Base-by-base conservation (phyloP, 306 rosid species). In the Medicago lupulina region DNA sequence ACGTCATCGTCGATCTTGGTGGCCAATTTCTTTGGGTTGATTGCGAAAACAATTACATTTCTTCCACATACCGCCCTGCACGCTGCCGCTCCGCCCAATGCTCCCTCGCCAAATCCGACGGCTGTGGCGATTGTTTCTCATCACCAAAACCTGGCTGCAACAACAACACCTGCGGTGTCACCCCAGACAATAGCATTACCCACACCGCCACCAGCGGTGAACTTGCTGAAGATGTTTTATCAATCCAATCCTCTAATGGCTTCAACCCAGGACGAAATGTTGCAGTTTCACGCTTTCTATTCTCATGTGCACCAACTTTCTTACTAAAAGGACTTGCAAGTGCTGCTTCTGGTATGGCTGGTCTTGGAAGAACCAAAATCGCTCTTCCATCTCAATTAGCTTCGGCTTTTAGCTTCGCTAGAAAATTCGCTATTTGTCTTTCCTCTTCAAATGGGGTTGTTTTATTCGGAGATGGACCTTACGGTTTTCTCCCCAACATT, bases 281-380 rank as follows among this genome's bases (percentile, higher is more conserved):
- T 54, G 23, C 70, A 19, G 89, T 83, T 61, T 66, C 87, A 0
- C 75, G 39, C 8, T 87, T 87, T 75, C 16, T 89, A 5, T 89
- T 89, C 74, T 13, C 88, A 0, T 87, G 91, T 2, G 89, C 91
- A 2, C 89, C 93, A 3, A 81, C 83, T 7, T 87, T 9, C 40
- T 25, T 89, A 3, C 55, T 89, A 2, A 0, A 73, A 5, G 93
- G 89, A 4, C 88, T 89, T 0, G 85, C 91, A 0, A 58, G 4
- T 3, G 91, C 88, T 0, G 89, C 49, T 14, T 70, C 86, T 0
- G 93, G 93, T 10, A 89, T 89, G 88, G 91, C 88, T 0, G 93
- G 93, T 9, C 87, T 89, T 0, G 89, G 93, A 0, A 65, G 91
- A 68, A 83, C 85, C 1, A 77, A 58, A 51, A 89, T 89, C 28